Evolutionary conservation across 208 protist genomes (phyloP), one percentile per base, ranked within the genome.

Genomic region (Leishmania turanica): DNA sequence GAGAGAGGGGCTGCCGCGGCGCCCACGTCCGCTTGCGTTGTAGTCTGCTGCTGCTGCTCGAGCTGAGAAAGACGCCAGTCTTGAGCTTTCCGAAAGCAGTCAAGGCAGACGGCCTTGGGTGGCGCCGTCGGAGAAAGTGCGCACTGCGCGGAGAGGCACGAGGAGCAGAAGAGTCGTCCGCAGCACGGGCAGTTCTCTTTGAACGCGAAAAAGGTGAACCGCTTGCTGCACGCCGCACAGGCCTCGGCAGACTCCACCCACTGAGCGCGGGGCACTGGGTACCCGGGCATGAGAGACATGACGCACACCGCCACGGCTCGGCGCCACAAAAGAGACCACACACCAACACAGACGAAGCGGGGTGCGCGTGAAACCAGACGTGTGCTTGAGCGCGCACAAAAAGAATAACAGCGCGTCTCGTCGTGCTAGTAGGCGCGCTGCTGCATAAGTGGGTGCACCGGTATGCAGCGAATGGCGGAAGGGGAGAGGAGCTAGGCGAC

Each of bases 131-230:
- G 75, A 17, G 75, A 62, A 51, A 96, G 75, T 9, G 81, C 76
- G 68, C 83, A 88, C 68, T 92, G 83, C 17, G 86, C 82, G 34
- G 87, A 79, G 4, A 96, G 84, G 75, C 92, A 96, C 60, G 90
- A 82, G 19, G 89, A 81, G 81, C 92, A 96, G 73, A 89, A 91
- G 34, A 93, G 84, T 34, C 85, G 84, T 3, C 89, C 89, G 73
- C 92, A 96, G 74, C 86, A 91, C 37, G 89, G 84, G 80, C 92
- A 96, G 78, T 92, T 92, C 19, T 81, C 56, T 71, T 92, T 94
- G 37, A 84, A 81, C 15, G 83, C 86, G 42, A 87, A 89, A 65
- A 89, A 86, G 65, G 83, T 86, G 54, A 96, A 92, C 21, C 72
- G 84, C 79, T 92, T 92, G 40, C 84, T 85, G 66, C 92, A 96